phyloP scores from a whole-genome alignment of 108 stramenopile genomes.

The Nitzschia inconspicua region DNA sequence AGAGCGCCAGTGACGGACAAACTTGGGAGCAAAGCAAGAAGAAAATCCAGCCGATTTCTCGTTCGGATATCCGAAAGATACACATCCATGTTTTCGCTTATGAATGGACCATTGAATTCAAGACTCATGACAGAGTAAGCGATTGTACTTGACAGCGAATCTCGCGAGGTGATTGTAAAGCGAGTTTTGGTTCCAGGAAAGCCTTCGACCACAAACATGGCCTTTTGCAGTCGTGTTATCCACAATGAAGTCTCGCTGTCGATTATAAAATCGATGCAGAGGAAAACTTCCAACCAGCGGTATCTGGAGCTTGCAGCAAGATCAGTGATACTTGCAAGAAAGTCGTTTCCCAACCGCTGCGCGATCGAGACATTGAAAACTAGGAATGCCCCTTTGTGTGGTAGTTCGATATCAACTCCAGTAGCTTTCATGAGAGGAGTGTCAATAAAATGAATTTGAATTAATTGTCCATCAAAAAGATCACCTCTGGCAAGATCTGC shows the following conservation, averaged over 20 bases:
- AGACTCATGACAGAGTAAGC: not conserved
- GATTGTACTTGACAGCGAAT: conserved; percentile 30
- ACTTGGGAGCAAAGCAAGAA: conserved; percentile 13
- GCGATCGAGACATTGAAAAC: conserved; percentile 37
- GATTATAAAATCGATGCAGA: conserved; percentile 41
- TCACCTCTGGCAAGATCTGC: conserved; percentile 40
- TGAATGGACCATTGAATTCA: not conserved
- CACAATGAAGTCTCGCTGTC: conserved; percentile 20
- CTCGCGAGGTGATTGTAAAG: conserved; percentile 38
- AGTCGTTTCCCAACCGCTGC: not conserved
- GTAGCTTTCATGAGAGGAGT: conserved; percentile 46
- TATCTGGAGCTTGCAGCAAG: conserved; percentile 53
- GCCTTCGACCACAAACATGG: conserved; percentile 33
- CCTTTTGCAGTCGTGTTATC: conserved; percentile 52
- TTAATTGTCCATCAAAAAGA: not conserved
- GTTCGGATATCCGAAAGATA: conserved; percentile 11
- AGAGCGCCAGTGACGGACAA: conserved; percentile 11
- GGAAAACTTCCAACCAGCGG: conserved; percentile 37
- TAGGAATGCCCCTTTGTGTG: conserved; percentile 38
- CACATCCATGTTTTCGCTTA: not conserved
- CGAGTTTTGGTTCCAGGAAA: conserved; percentile 24
- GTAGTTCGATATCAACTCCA: conserved; percentile 62
- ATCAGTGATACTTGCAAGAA: conserved; percentile 22
- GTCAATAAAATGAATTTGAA: conserved; percentile 32
- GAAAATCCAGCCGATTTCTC: conserved; percentile 14